Base-by-base conservation (phyloP, 768 basidiomycete genomes). In the Asterophora parasitica region DNA sequence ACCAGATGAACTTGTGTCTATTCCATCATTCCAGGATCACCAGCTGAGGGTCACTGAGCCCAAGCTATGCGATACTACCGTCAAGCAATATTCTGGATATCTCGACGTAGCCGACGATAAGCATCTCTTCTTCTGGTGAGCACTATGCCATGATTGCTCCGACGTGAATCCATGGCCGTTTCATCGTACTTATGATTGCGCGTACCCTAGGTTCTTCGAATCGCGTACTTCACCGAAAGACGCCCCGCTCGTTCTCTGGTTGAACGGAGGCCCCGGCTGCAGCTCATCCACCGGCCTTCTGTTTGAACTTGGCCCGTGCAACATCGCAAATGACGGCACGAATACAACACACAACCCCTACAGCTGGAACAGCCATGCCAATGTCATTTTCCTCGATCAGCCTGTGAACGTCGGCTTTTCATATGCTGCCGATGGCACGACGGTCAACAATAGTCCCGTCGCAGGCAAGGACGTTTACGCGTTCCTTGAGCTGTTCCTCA, bases 371-470 rank as follows among this genome's bases (percentile, higher is more conserved):
- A 74, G 71, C 33, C 68, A 84, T 53, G 82, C 87, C 40, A 90
- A 90, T 59, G 71, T 86, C 54, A 83, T 86, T 47, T 86, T 86
- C 75, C 78, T 87, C 50, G 81, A 83, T 61, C 77, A 92, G 60
- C 94, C 94, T 15, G 79, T 94, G 56, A 81, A 86, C 47, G 94
- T 96, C 32, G 94, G 95, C 27, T 95, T 77, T 68, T 93, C 90
- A 0, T 97, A 94, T 61, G 77, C 82, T 1, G 79, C 84, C 10
- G 83, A 87, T 32, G 83, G 83, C 31, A 82, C 80, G 1, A 76
- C 74, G 1, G 87, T 97, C 42, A 78, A 82, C 65, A 89, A 78
- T 37, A 88, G 84, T 46, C 91, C 91, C 4, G 82, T 83, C 16
- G 92, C 92, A 2, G 95, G 89, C 15, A 78, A 88, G 65, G 94